A percentile compares a stretch with the other conserved stretches of the same genome.
These are phyloP conservation scores for Tagetes patula DNA, from an alignment of 129 eudicot genomes.

Conservation along the genomic window DNA sequence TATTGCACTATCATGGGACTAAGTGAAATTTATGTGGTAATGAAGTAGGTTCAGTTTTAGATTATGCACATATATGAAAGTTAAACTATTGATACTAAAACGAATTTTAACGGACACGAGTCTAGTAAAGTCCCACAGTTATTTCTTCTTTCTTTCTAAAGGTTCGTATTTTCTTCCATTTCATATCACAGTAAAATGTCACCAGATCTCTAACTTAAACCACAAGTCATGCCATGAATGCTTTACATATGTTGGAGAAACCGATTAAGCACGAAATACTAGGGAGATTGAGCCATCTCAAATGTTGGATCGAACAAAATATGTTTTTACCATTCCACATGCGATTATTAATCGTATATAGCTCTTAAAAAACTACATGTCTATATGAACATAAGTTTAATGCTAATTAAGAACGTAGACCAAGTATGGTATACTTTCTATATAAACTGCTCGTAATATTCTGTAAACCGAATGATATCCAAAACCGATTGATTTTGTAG, in stretches of 20 bases:
- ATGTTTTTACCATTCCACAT: background rate
- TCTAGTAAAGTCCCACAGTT: background rate
- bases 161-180: background rate
- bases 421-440: background rate
- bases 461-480: background rate
- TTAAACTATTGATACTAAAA: no score
- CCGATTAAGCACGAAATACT: no score
- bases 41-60: no score
- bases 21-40: background rate
- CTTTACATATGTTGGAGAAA: no score
- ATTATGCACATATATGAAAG: no score
- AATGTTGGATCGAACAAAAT: background rate
- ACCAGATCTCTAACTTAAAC: background rate
- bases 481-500: conserved; percentile 1
- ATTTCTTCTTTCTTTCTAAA: background rate
- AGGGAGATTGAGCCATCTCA: background rate
- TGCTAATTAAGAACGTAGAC: background rate
- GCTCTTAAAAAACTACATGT: background rate
- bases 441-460: background rate
- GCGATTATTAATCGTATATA: background rate
- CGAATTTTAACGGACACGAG: background rate
- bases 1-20: background rate
- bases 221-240: background rate
- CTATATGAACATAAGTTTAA: background rate
- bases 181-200: background rate